These are phyloP conservation scores for Aspergillus biplanus DNA, from an alignment of 495 filamentous ascomycete species.

Conservation along the genomic window DNA sequence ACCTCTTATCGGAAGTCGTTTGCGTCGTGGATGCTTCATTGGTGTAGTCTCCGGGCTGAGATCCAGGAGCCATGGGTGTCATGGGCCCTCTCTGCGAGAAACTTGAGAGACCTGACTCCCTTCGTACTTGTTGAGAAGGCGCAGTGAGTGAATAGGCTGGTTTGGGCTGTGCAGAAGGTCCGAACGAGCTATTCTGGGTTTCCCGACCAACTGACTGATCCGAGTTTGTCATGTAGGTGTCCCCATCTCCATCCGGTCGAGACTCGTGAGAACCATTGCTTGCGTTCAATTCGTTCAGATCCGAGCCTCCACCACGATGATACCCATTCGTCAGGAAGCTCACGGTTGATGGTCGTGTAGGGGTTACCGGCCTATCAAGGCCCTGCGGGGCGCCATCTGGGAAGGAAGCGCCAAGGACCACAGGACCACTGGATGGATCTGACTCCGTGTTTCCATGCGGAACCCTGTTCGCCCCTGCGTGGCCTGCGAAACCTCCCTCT, in stretches of 20 bases:
- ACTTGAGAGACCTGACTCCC: constrained; percentile 51
- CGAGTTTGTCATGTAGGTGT: constrained; percentile 54
- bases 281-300: constrained; percentile 45
- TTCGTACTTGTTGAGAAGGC: constrained; percentile 54
- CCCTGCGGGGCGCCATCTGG: constrained; percentile 40
- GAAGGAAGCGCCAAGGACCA: constrained; percentile 63
- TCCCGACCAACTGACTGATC: constrained; percentile 44
- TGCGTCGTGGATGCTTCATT: constrained; percentile 85
- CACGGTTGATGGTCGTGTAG: constrained; percentile 48
- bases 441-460: constrained; percentile 51
- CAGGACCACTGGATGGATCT: constrained; percentile 55
- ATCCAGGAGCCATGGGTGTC: constrained; percentile 74
- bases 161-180: constrained; percentile 55
- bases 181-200: constrained; percentile 54
- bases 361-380: constrained; percentile 54
- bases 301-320: constrained; percentile 49
- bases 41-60: constrained; percentile 72
- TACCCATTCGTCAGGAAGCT: constrained; percentile 58
- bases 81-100: constrained; percentile 73
- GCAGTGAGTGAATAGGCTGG: constrained; percentile 54
- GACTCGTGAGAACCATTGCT: constrained; percentile 67
- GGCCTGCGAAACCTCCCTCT: constrained; percentile 31
- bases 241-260: constrained; percentile 64
- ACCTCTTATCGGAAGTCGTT: constrained; percentile 80
- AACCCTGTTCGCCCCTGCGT: constrained; percentile 38